Base-by-base conservation (phyloP, 805 yeast species). In the Soucietia sequanensis region DNA sequence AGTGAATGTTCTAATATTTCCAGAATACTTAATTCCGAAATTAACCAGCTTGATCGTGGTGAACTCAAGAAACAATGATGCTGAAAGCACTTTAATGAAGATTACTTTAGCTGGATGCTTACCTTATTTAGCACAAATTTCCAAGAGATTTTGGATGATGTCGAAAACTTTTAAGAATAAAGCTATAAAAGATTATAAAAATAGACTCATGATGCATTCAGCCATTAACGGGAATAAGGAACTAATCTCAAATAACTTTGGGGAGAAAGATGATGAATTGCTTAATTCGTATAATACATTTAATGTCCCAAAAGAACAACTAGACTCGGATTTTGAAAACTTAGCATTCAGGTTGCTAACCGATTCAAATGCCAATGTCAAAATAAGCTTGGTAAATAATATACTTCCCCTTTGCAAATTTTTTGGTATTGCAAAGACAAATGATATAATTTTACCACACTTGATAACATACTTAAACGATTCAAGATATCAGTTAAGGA, bases 401-500 rank as follows among this genome's bases (percentile, higher is more conserved):
- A 81, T 90, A n/a, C 64, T 84, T 6, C 85, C 89, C 0, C 57
- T 93, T 3, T 87, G 96, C 47, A 69, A 80, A 7, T 84, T 84
- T 39, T 81, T 93, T 52, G 96, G 96, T 0, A 79, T 82, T 36
- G 95, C 87, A 35, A 85, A 80, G 46, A 84, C 96, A 0, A 90
- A 86, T 51, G 98, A 93, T 54, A 68, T 93, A 26, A 80, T 93
- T 15, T 61, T 93, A 30, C 89, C 96, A 29, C 98, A 93, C 63
- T 65, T 90, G 37, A 90, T 93, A 28, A 90, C 98, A 0, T 93
- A 89, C 51, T 62, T 93, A 43, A 93, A 93, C 56, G 96, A 90
- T 52, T 72, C 78, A 36, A 79, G 80, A 49, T 64, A 82, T 0
- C 72, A 78, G 14, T 64, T 93, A 15, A 68, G 95, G 39, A 62